These are phyloP conservation scores for Rhizophagus clarus DNA, from an alignment of 192 early-diverging fungal species.

Conservation along the genomic window DNA sequence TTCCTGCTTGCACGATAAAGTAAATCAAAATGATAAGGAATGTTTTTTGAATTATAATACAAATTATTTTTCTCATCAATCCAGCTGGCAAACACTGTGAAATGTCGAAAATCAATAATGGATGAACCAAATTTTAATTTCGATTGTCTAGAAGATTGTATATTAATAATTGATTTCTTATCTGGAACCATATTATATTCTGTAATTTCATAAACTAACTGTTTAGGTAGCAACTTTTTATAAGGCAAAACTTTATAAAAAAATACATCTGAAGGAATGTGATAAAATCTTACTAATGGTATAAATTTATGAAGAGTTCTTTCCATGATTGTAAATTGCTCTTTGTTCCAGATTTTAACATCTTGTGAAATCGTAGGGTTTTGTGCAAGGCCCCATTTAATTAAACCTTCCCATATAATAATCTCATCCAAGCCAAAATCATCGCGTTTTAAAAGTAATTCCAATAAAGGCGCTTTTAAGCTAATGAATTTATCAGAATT, in stretches of 20 bases:
- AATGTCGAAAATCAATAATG: neutral
- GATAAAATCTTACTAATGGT: too few relatives aligned
- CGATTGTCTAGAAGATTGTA: neutral
- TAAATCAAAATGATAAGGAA: neutral
- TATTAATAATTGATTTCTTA: neutral
- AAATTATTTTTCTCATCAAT: neutral
- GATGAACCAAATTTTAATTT: neutral
- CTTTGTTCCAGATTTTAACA: neutral
- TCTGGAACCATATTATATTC: neutral
- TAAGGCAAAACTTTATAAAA: neutral
- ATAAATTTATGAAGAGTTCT: too few relatives aligned
- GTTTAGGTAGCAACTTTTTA: neutral
- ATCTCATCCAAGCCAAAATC: neutral
- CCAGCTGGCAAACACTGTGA: neutral
- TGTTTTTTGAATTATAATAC: neutral
- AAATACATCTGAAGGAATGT: neutral
- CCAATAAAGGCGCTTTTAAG: neutral
- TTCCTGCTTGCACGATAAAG: constrained; percentile 5
- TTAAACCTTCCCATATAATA: neutral
- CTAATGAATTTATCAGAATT: neutral
- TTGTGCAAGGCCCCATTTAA: constrained; percentile 7
- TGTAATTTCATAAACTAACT: neutral
- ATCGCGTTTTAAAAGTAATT: neutral
- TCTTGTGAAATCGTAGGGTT: neutral
- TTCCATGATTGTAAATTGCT: neutral